A percentile compares a stretch with the other conserved stretches of the same genome.
These are phyloP conservation scores for Aspergillus sp. DNA, from an alignment of 2,329 filamentous ascomycete genomes.

Conservation along the genomic window DNA sequence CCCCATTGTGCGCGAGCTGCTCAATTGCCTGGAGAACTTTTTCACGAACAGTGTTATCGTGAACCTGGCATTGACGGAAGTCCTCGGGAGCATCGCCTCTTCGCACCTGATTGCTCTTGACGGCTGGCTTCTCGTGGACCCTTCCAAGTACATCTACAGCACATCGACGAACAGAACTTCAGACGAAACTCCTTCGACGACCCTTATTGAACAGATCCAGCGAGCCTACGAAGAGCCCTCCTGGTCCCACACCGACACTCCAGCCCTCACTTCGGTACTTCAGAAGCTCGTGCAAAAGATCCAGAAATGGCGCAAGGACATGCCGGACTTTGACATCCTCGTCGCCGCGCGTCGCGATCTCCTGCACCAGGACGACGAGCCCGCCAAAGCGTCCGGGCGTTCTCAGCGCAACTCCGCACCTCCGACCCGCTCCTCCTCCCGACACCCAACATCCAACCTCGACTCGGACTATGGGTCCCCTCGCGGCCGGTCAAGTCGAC, in stretches of 20 bases:
- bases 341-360: conserved; percentile 59
- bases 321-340: conserved; percentile 73
- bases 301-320: conserved; percentile 60
- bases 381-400: conserved; percentile 13
- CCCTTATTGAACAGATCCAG: conserved; percentile 29
- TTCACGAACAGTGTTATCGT: conserved; percentile 89
- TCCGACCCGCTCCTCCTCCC: conserved; percentile 19
- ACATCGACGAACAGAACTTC: not conserved
- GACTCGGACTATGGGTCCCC: conserved; percentile 23
- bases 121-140: conserved; percentile 82
- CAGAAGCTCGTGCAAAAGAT: conserved; percentile 65
- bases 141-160: conserved; percentile 60
- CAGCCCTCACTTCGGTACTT: conserved; percentile 57
- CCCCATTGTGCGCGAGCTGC: conserved; percentile 54
- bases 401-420: conserved; percentile 27
- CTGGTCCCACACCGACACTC: conserved; percentile 50
- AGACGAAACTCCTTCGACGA: conserved; percentile 31
- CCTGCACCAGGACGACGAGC: conserved; percentile 37
- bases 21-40: conserved; percentile 71
- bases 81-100: conserved; percentile 76
- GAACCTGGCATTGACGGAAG: conserved; percentile 83
- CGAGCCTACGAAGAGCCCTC: conserved; percentile 47
- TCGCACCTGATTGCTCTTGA: conserved; percentile 85
- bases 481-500: conserved; percentile 27
- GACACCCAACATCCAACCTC: conserved; percentile 16